Conservation (phyloP, 2,329 filamentous ascomycete genomes). For the Exophiala mesophila region DNA sequence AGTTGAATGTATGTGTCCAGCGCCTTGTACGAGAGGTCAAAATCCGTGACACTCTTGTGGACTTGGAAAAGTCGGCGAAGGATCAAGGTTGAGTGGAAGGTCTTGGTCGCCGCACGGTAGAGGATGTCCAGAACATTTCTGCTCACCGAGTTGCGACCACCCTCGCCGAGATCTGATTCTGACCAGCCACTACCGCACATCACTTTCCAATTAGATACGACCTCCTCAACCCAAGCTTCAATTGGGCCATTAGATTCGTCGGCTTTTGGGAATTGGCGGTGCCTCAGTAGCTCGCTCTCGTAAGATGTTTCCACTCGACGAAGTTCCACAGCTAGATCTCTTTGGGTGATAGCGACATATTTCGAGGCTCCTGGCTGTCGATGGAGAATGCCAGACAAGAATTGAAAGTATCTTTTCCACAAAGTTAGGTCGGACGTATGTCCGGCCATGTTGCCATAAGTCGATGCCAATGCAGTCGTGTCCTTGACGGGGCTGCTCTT, state of each 20-base stretch:
- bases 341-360: constrained; percentile 38
- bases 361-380: constrained; percentile 30
- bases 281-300: constrained; percentile 69
- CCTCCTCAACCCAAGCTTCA: constrained; percentile 73
- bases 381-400: constrained; percentile 71
- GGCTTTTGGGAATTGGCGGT: constrained; percentile 79
- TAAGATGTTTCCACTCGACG: constrained; percentile 75
- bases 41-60: constrained; percentile 82
- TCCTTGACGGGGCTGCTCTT: constrained; percentile 4
- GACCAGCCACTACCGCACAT: constrained; percentile 75
- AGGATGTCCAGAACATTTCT: constrained; percentile 76
- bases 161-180: constrained; percentile 73
- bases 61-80: constrained; percentile 81
- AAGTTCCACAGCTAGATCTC: constrained; percentile 68
- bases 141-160: constrained; percentile 70
- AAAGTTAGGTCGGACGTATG: constrained; percentile 56
- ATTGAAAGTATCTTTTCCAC: constrained; percentile 80
- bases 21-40: constrained; percentile 83
- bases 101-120: constrained; percentile 86
- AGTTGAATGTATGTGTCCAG: constrained; percentile 91
- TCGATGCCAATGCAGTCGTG: constrained; percentile 13
- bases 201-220: constrained; percentile 79
- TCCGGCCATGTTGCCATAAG: constrained; percentile 20
- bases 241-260: constrained; percentile 73
- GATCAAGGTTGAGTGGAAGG: constrained; percentile 89